Base-by-base conservation (phyloP, 1,139 yeast genomes). In the Sugiyamaella paludigena region DNA sequence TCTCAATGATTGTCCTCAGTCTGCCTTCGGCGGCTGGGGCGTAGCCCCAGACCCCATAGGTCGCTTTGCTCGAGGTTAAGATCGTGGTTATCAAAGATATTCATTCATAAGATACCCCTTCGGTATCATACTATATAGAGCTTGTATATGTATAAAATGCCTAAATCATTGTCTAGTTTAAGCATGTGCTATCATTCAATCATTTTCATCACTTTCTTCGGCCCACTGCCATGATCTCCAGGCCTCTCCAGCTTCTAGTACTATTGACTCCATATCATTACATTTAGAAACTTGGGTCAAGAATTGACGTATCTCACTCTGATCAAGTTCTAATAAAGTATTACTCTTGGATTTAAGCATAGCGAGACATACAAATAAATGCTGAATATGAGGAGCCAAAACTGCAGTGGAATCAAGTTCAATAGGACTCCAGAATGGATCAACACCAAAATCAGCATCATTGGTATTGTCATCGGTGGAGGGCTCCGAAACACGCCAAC, bases 141-240 rank as follows among this genome's bases (percentile, higher is more conserved):
- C 7, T 41, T 27, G 11, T 19, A 33, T 11, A 36, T 10, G 11
- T 33, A 15, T n/a, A 13, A 26, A 33, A 36, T 15, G 34, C 43
- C 15, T 36, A 3, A 10, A 19, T 37, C 24, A n/a, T 43, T 35
- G 26, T 35, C 19, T 11, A 19, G n/a, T 29, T 29, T 29, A 29
- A 29, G 9, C 32, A 6, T 31, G 24, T 19, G 5, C 5, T 19
- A 19, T 31, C 12, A 4, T n/a, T 31, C 15, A n/a, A 13, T 42
- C 45, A 24, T 33, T 36, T 15, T 53, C 57, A 30, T 57, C 57
- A 36, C 55, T 54, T 29, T 60, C 59, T 47, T 65, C 68, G 11
- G 52, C 51, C 83, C 89, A 85, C 39, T 85, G 70, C 89, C 95
- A 87, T 58, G 83, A 84, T 53, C 96, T 74, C 95, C 95, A 88